Percentiles rank a stretch among this genome's conserved stretches.
Conservation (phyloP, 257 asterid genomes). For the Jaltomata sinuosa region DNA sequence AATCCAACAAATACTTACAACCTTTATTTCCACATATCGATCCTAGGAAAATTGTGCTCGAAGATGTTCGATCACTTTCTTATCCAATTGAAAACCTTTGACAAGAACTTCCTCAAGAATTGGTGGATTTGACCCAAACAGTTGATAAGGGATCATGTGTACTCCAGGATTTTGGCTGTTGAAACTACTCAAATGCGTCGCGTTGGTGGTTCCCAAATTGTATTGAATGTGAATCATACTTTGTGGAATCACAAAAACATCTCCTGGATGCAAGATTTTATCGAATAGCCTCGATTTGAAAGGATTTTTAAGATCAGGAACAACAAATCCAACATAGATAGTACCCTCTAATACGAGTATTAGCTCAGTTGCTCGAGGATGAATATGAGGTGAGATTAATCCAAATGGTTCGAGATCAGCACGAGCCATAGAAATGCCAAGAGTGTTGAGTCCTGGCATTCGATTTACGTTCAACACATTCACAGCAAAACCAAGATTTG, state of each 20-base stretch:
- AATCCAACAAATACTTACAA: background rate
- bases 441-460: slow-evolving; percentile 3
- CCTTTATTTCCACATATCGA: background rate
- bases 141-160: background rate
- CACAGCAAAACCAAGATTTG: background rate
- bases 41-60: background rate
- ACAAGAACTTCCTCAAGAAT: slow-evolving; percentile 2
- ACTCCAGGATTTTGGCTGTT: slow-evolving; percentile 7
- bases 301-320: background rate
- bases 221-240: background rate
- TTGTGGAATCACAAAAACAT: background rate
- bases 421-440: background rate
- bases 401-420: slow-evolving; percentile 1
- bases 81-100: slow-evolving; percentile 2
- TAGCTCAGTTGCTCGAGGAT: slow-evolving; percentile 1
- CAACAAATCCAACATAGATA: background rate
- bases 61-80: background rate
- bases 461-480: background rate
- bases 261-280: slow-evolving; percentile 3
- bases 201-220: background rate
- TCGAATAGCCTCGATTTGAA: background rate
- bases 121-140: slow-evolving; percentile 1
- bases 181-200: background rate
- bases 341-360: background rate
- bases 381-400: background rate